Percentiles rank a stretch among this genome's conserved stretches.
Conservation (phyloP, 192 early-diverging fungal species). For the Linnemannia exigua region DNA sequence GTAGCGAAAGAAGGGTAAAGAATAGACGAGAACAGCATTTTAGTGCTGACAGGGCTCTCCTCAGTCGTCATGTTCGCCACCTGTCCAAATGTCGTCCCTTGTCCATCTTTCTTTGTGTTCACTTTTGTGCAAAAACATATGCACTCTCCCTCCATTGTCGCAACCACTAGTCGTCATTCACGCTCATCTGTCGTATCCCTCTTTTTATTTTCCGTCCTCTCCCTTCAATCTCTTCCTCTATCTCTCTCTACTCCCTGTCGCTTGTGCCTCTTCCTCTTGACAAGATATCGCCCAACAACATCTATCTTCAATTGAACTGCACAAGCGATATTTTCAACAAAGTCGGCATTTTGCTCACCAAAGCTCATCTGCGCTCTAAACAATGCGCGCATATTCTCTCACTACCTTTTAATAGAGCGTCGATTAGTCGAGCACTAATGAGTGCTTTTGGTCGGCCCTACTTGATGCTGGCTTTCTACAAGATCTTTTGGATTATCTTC, state of each 20-base stretch:
- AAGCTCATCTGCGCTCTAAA: slow-evolving; percentile 2
- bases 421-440: slow-evolving; percentile 70
- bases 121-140: background rate
- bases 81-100: background rate
- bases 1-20: background rate
- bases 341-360: background rate
- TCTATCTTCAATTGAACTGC: background rate
- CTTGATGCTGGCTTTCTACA: slow-evolving; percentile 70
- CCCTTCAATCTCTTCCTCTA: background rate
- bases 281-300: background rate
- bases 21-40: background rate
- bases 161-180: background rate
- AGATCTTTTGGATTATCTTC: slow-evolving; percentile 72
- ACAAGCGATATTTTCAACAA: background rate
- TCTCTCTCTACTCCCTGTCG: background rate
- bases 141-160: background rate
- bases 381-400: slow-evolving; percentile 34
- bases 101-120: background rate
- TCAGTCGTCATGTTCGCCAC: background rate
- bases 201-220: slow-evolving; percentile 4
- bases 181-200: background rate
- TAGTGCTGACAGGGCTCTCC: slow-evolving; percentile 1
- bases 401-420: slow-evolving; percentile 53
- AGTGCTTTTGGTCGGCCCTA: slow-evolving; percentile 70
- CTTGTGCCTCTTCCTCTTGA: background rate